phyloP scores from a whole-genome alignment of 768 basidiomycete species.

The Thelephora aurantiotincta region DNA sequence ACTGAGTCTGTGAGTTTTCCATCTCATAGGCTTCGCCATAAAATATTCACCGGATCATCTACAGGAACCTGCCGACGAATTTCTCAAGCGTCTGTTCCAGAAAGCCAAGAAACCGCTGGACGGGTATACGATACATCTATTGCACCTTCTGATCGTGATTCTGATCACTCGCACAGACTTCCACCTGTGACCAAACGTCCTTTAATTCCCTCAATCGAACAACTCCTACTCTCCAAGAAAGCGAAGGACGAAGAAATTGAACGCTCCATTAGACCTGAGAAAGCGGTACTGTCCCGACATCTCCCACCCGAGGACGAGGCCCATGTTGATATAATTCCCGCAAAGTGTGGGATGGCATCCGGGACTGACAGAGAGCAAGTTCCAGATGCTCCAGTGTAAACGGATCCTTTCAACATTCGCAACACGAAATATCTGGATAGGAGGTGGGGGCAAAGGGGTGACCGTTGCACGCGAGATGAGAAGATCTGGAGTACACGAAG shows the following conservation, averaged over 20 bases:
- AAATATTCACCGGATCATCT: not conserved
- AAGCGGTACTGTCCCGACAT: constrained; percentile 30
- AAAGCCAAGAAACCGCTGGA: constrained; percentile 46
- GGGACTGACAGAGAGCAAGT: constrained; percentile 63
- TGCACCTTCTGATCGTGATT: not conserved
- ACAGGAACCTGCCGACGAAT: constrained; percentile 16
- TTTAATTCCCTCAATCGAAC: constrained; percentile 42
- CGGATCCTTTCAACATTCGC: no score
- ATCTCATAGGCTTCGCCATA: constrained; percentile 3
- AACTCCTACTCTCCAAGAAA: constrained; percentile 33
- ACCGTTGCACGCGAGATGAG: no score
- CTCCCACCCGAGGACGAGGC: constrained; percentile 46
- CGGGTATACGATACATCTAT: constrained; percentile 23
- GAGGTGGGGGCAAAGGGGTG: no score
- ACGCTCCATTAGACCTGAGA: constrained; percentile 34
- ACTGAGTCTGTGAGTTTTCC: not conserved
- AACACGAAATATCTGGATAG: no score
- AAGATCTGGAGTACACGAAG: no score
- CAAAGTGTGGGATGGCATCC: constrained; percentile 42
- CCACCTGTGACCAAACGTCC: constrained; percentile 40
- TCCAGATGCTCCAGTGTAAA: no score
- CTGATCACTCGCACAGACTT: constrained; percentile 22
- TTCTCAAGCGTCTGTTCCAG: constrained; percentile 44
- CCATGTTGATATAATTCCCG: constrained; percentile 40
- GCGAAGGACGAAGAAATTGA: constrained; percentile 52